phyloP scores from a whole-genome alignment of 352 stramenopile species.

The Pilasporangium apinafurcum region DNA sequence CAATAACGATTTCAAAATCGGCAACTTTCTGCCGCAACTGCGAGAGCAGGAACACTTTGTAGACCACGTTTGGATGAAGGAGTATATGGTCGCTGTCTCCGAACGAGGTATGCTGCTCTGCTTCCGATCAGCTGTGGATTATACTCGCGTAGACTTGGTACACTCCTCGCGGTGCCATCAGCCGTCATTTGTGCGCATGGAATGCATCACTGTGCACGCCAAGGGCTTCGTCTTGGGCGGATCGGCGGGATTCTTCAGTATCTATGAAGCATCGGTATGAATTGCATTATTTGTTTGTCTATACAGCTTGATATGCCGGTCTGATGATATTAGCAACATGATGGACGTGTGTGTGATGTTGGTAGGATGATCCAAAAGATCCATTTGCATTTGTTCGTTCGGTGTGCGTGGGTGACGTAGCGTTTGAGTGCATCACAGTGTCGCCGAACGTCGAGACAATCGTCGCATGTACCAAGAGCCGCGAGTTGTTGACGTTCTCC shows the following conservation, averaged over 20 bases:
- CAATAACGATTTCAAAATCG: slow-evolving; percentile 72
- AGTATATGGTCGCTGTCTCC: slow-evolving; percentile 68
- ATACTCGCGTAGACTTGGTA: slow-evolving; percentile 47
- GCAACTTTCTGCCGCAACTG: slow-evolving; percentile 64
- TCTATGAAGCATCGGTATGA: slow-evolving; percentile 65
- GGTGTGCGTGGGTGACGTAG: slow-evolving; percentile 61
- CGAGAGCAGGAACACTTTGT: slow-evolving; percentile 82
- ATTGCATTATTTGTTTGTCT: neutral
- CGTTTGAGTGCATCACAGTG: slow-evolving; percentile 66
- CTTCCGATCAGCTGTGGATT: slow-evolving; percentile 50
- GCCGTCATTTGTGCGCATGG: slow-evolving; percentile 58
- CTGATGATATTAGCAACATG: no score
- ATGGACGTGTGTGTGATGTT: neutral
- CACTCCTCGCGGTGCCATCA: slow-evolving; percentile 63
- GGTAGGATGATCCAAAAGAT: slow-evolving; percentile 71
- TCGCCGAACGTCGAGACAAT: slow-evolving; percentile 62
- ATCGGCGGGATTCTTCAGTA: slow-evolving; percentile 64
- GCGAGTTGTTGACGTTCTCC: slow-evolving; percentile 53
- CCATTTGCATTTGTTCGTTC: slow-evolving; percentile 71
- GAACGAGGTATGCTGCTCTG: slow-evolving; percentile 59
- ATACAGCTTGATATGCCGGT: neutral
- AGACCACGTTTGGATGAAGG: slow-evolving; percentile 69
- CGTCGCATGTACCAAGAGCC: slow-evolving; percentile 57
- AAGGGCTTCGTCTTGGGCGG: slow-evolving; percentile 77
- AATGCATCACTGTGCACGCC: slow-evolving; percentile 51